Base-by-base conservation (phyloP, 176 grass and related monocot genomes). In the Themeda triandra region DNA sequence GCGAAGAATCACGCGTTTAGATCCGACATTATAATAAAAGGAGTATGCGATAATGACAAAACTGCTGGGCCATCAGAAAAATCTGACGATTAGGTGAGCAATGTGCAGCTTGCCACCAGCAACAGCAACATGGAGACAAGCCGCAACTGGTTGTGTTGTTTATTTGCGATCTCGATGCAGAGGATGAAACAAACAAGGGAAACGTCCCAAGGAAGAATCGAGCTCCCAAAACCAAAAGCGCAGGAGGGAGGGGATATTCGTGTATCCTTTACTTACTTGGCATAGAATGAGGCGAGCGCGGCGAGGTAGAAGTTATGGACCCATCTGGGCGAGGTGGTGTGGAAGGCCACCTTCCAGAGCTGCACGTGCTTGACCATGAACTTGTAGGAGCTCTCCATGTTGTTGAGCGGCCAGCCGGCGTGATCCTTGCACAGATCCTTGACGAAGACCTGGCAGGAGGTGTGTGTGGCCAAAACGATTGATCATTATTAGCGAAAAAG, bases 341-440 rank as follows among this genome's bases (percentile, higher is more conserved):
- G 96, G 73, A 99, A 99, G 54, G 96, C 96, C 72, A 99, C 82
- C 88, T 96, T 99, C 96, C 96, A 99, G 10, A 99, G 91, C 89
- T 99, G 96, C 71, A 94, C 96, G 90, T 99, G 96, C 88, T 96
- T 98, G 78, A 98, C 96, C 96, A 98, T 95, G 93, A 98, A 98
- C 69, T 98, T 98, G 86, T 98, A 98, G 1, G 96, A 95, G 69
- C 87, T 96, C 80, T 98, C 96, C 96, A 98, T 98, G 86, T 92
- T 90, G 78, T 95, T 98, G 73, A 98, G 86, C 39, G 93, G 96
- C 96, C 96, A 96, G 0, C 96, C 96, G 4, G 96, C 96, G 66
- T 98, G 93, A 45, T 98, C 96, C 85, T 95, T 98, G 88, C 94
- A 98, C 21, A 99, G 85, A 88, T 99, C 96, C 86, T 99, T 99